Evolutionary conservation across 2,329 filamentous ascomycete species (phyloP).

Genomic region (Hirsutella minnesotensis): DNA sequence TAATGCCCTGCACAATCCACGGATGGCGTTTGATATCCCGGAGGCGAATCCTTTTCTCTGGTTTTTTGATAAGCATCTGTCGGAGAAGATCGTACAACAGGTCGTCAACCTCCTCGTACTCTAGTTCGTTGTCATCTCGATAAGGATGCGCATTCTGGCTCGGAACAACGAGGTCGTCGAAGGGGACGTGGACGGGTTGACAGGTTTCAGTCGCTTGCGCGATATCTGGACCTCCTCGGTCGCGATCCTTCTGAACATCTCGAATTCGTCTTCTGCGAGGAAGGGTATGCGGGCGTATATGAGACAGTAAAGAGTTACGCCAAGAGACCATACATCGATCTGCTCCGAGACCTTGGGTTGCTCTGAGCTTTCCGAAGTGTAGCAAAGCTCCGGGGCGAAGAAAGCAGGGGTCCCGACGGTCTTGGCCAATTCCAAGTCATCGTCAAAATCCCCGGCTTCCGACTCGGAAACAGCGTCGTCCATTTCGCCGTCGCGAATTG

Average conservation of each 20-base stretch:
- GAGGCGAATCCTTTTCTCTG: conserved; percentile 75
- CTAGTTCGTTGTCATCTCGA: conserved; percentile 64
- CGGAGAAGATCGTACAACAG: conserved; percentile 66
- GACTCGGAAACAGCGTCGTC: conserved; percentile 66
- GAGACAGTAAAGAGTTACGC: conserved; percentile 90
- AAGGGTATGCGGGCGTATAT: conserved; percentile 95
- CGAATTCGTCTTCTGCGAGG: conserved; percentile 80
- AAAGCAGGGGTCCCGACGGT: too few species aligned
- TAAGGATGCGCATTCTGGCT: conserved; percentile 52
- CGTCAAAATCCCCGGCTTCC: conserved; percentile 81
- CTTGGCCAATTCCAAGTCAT: conserved; percentile 92
- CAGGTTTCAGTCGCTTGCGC: conserved; percentile 65
- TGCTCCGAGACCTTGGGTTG: conserved; percentile 77
- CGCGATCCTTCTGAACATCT: conserved; percentile 83
- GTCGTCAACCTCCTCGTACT: conserved; percentile 78
- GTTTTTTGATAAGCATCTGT: conserved; percentile 79
- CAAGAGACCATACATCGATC: conserved; percentile 95
- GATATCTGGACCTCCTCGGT: conserved; percentile 90
- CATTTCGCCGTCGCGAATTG: conserved; percentile 69
- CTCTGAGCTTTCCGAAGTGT: conserved; percentile 57
- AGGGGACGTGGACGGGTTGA: conserved; percentile 47
- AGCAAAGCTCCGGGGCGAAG: conserved; percentile 95
- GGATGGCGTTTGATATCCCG: conserved; percentile 88
- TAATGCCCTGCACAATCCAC: conserved; percentile 74
- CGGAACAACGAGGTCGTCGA: conserved; percentile 43